Evolutionary conservation across 1,284 basidiomycete species (phyloP), one percentile per base, ranked within the genome.

Genomic region (Lentinula novae-zelandiae): DNA sequence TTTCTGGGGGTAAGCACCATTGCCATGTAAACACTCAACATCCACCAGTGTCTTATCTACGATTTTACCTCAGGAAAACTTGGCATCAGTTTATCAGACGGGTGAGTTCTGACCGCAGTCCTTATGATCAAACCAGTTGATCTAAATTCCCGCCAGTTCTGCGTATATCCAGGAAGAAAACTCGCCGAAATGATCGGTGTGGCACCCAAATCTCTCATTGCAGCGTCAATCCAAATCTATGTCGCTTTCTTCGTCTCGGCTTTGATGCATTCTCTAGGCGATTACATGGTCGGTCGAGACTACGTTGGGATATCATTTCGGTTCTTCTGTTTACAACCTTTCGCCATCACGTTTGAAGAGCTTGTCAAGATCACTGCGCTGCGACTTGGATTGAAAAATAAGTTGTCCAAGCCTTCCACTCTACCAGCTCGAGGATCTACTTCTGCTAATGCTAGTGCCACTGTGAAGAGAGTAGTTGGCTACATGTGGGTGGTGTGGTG

Each of bases 1-100:
- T 10, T 63, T 68, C 20, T 73, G 71, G 72, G 63, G 69, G 71
- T 73, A 49, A 64, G 68, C 53, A 22, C 15, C 9, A 46, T 22
- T n/a, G 27, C 27, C 27, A 27, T 27, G 3, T 3, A 27, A 27
- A 27, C 27, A 27, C 27, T 17, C 7, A 46, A 2, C n/a, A n/a
- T 8, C n/a, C 15, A 3, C n/a, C 15, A 46, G 44, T 46, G 10
- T 46, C n/a, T 13, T 46, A 46, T 46, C 44, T 46, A 15, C n/a
- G 44, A n/a, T 15, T 12, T 22, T 46, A 20, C 12, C 1, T 22
- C 4, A 60, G 51, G 38, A 39, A 38, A 22, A 54, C 53, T 49
- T 60, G 60, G 53, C 53, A 55, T n/a, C 48, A 49, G n/a, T 27
- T 57, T 40, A 33, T 60, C 10, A 17, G 60, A 10, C 44, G 53